Evolutionary conservation across 140 eudicot genomes (phyloP).

Genomic region (Ambrosia hybrid): DNA sequence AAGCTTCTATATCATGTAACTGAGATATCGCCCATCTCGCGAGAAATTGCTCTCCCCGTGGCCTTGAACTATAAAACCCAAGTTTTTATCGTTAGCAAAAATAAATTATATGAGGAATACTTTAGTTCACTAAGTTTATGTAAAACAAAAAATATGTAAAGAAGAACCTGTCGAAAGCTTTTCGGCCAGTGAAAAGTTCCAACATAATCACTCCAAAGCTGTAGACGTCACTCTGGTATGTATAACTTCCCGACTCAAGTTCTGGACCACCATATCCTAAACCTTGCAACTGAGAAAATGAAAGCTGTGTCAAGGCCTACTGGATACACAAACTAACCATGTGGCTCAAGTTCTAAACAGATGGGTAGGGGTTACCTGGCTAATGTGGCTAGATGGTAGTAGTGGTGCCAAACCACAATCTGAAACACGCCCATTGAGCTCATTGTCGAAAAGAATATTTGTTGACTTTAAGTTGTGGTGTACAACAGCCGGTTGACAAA

Average conservation of each 20-base stretch:
- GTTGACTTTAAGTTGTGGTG: constrained; percentile 80
- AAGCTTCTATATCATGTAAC: constrained; percentile 86
- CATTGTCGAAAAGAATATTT: constrained; percentile 77
- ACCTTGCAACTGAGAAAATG: constrained; percentile 58
- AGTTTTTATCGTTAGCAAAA: neutral
- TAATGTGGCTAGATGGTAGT: constrained; percentile 46
- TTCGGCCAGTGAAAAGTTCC: constrained; percentile 36
- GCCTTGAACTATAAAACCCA: constrained; percentile 50
- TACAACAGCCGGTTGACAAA: constrained; percentile 68
- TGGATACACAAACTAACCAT: neutral
- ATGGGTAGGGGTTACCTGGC: constrained; percentile 52
- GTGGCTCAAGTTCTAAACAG: neutral
- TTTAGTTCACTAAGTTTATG: no score
- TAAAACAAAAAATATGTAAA: no score
- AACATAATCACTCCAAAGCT: constrained; percentile 98
- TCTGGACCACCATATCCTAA: constrained; percentile 93
- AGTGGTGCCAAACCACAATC: constrained; percentile 90
- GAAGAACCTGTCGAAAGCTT: no score
- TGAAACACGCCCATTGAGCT: constrained; percentile 59
- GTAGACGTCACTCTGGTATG: constrained; percentile 83
- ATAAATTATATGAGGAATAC: no score
- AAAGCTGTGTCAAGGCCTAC: constrained; percentile 18
- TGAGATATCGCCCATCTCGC: constrained; percentile 92
- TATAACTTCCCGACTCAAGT: constrained; percentile 84
- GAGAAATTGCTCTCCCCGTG: constrained; percentile 80